phyloP scores from a whole-genome alignment of 2,329 filamentous ascomycete genomes.

The Aspergillus ustus region DNA sequence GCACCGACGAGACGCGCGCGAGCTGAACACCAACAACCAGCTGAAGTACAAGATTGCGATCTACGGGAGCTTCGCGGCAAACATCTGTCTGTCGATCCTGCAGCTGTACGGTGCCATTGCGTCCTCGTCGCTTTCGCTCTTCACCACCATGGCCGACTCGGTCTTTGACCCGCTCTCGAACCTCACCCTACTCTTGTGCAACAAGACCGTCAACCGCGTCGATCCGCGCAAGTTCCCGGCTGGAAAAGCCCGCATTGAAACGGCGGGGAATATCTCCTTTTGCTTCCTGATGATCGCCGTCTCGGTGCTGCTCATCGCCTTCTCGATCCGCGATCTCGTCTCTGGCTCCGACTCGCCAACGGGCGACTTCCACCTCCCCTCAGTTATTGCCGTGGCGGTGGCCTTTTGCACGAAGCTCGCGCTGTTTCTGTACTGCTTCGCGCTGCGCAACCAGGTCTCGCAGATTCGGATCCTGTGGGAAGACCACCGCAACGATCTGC shows the following conservation, averaged over 20 bases:
- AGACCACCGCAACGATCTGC: constrained; percentile 95
- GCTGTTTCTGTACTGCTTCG: constrained; percentile 91
- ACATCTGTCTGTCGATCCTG: constrained; percentile 75
- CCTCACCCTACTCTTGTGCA: constrained; percentile 80
- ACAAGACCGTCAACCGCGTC: constrained; percentile 85
- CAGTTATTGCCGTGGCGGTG: constrained; percentile 80
- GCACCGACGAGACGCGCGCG: constrained; percentile 78
- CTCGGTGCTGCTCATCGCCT: constrained; percentile 88
- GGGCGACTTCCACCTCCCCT: constrained; percentile 76
- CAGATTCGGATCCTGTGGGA: constrained; percentile 94
- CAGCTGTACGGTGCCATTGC: constrained; percentile 88
- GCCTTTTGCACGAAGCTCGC: constrained; percentile 83
- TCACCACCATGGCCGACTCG: constrained; percentile 96
- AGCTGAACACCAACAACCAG: constrained; percentile 80
- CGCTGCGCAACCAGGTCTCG: constrained; percentile 85
- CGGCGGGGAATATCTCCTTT: constrained; percentile 93
- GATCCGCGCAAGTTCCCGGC: constrained; percentile 86
- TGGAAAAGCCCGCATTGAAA: constrained; percentile 92
- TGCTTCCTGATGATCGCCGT: constrained; percentile 95
- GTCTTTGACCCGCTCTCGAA: constrained; percentile 93
- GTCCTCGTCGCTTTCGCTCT: constrained; percentile 89
- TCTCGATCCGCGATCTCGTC: constrained; percentile 74
- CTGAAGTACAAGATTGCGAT: constrained; percentile 67
- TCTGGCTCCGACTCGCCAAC: constrained; percentile 52
- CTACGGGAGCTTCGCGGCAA: constrained; percentile 73